Evolutionary conservation across 768 basidiomycete genomes (phyloP), one percentile per base, ranked within the genome.

Genomic region (Coprinopsis sp.): DNA sequence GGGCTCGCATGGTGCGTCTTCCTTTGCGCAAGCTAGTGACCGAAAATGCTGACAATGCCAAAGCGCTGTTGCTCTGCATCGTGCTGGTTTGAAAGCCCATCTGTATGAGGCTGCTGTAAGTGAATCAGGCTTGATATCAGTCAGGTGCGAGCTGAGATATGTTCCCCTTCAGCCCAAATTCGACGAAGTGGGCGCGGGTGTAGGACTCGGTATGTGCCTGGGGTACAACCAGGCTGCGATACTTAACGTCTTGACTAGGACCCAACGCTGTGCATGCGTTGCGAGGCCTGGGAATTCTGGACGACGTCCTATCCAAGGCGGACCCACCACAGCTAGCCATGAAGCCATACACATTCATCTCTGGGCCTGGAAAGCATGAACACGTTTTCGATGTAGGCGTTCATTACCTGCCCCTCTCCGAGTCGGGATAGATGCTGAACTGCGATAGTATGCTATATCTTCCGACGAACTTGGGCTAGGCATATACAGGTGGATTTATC

Each of bases 181-280:
- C 48, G 70, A 65, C 21, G 76, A 79, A 58, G 65, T 78, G 31
- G 78, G 79, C 8, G 77, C 77, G n/a, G 77, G 76, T 10, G 70
- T 81, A 33, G 73, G 69, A 14, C 49, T 81, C 18, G 77, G 77
- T 74, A 41, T 51, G 60, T 40, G 25, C 14, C 22, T 27, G n/a
- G 4, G 28, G 27, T 36, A 13, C 22, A 21, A 13, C 5, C 41
- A 21, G 19, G 12, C 28, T 23, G 31, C 13, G 30, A 38, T 34
- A 43, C 40, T 37, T 19, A 41, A 43, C 10, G 3, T 14, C 8
- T n/a, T 27, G 12, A n/a, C n/a, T 31, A 78, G 76, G 78, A 1
- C 69, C 76, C 2, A 81, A 81, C 55, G 74, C 73, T 6, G 52
- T 77, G 6, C 68, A 68, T 13, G 72, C 73, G 2, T 57, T 79